Evolutionary conservation across 306 rosid genomes (phyloP).

Genomic region (Prunus mongolica): DNA sequence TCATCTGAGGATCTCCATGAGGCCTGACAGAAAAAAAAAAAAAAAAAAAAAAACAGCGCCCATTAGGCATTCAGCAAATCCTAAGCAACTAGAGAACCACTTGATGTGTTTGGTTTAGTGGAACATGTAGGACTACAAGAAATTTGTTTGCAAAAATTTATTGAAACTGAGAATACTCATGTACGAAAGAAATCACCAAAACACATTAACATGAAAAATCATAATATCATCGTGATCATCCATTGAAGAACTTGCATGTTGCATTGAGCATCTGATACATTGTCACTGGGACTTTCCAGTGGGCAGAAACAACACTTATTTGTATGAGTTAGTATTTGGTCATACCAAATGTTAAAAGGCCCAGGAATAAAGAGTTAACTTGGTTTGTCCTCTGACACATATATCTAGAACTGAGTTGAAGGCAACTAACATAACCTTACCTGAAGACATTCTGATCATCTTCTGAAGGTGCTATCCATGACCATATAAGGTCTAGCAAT

Average conservation of each 20-base stretch:
- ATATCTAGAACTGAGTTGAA: slow-evolving; percentile 18
- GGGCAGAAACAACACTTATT: not conserved
- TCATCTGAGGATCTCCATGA: slow-evolving; percentile 94
- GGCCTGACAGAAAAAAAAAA: slow-evolving; percentile 52
- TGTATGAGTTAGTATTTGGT: not conserved
- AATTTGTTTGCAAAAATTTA: not conserved
- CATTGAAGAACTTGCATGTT: slow-evolving; percentile 1
- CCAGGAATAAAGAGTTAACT: slow-evolving; percentile 3
- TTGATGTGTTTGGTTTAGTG: not conserved
- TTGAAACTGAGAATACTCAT: not conserved
- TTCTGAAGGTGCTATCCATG: slow-evolving; percentile 93
- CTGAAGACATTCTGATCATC: slow-evolving; percentile 69
- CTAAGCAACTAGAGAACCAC: slow-evolving; percentile 14
- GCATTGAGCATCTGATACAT: not conserved
- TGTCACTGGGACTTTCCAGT: not conserved
- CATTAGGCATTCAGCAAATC: slow-evolving; percentile 21
- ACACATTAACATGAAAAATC: not conserved
- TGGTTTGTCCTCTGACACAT: not conserved
- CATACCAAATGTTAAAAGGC: slow-evolving; percentile 4
- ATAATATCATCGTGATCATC: not conserved
- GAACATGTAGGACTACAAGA: not conserved
- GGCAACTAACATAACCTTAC: slow-evolving; percentile 35
- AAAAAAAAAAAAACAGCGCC: slow-evolving; percentile 18
- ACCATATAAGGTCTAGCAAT: slow-evolving; percentile 90
- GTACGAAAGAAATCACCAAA: not conserved